A percentile compares a stretch with the other conserved stretches of the same genome.
Evolutionary conservation across 306 rosid genomes (phyloP).

Genomic region (Lathyrus oleraceus): DNA sequence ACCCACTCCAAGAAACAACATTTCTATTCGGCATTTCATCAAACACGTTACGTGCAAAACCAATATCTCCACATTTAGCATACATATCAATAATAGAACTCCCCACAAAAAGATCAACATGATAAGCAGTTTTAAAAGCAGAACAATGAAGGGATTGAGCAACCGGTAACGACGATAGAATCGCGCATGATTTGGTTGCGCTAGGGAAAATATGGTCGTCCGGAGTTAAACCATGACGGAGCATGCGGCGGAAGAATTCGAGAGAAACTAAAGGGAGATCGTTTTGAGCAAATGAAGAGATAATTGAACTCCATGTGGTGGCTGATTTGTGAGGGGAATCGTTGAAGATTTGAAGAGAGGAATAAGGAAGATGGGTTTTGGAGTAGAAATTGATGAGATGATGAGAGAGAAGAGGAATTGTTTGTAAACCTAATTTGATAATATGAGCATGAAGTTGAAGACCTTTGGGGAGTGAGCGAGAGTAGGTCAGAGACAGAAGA

Average conservation of each 20-base stretch:
- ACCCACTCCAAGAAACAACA: slow-evolving; percentile 85
- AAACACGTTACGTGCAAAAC: slow-evolving; percentile 55
- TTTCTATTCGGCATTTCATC: slow-evolving; percentile 73
- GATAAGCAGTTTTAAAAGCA: neutral
- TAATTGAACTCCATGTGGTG: slow-evolving; percentile 87
- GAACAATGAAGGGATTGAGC: slow-evolving; percentile 36
- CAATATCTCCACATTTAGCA: slow-evolving; percentile 56
- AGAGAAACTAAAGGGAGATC: slow-evolving; percentile 68
- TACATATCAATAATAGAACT: slow-evolving; percentile 75
- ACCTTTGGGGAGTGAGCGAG: slow-evolving; percentile 66
- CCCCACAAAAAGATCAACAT: slow-evolving; percentile 51
- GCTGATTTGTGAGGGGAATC: slow-evolving; percentile 48
- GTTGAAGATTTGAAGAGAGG: slow-evolving; percentile 51
- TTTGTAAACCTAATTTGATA: slow-evolving; percentile 59
- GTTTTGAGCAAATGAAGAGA: slow-evolving; percentile 75
- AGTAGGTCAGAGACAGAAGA: slow-evolving; percentile 58
- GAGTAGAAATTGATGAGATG: slow-evolving; percentile 82
- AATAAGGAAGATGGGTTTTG: slow-evolving; percentile 59
- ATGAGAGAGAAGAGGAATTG: slow-evolving; percentile 65
- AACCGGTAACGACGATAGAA: neutral
- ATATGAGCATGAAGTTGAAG: slow-evolving; percentile 75
- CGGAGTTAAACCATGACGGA: slow-evolving; percentile 43
- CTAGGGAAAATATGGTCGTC: slow-evolving; percentile 77
- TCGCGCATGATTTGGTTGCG: slow-evolving; percentile 66
- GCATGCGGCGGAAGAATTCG: slow-evolving; percentile 64